A percentile compares a stretch with the other conserved stretches of the same genome.
Evolutionary conservation across 768 basidiomycete species (phyloP).

Genomic region (Russula abietina): DNA sequence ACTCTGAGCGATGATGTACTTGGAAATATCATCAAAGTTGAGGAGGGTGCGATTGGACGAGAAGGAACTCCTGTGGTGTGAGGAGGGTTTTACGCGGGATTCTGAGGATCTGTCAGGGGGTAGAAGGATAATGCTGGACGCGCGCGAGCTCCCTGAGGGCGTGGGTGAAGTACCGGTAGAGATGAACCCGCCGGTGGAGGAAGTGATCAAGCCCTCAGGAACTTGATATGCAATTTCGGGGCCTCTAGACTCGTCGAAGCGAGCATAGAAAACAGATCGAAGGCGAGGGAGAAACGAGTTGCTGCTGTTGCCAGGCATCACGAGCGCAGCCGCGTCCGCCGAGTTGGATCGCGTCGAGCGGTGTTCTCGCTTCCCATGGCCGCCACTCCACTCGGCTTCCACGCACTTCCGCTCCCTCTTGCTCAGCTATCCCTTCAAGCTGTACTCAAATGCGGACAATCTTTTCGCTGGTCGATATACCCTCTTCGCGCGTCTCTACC

Average conservation of each 20-base stretch:
- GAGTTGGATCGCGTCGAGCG: neutral
- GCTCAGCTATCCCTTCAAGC: slow-evolving; percentile 70
- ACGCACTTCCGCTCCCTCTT: slow-evolving; percentile 52
- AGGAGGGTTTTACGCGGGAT: slow-evolving; percentile 35
- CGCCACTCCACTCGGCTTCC: slow-evolving; percentile 40
- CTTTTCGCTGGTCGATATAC: slow-evolving; percentile 72
- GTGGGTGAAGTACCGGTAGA: slow-evolving; percentile 33
- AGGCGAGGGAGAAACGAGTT: slow-evolving; percentile 75
- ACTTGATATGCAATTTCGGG: slow-evolving; percentile 91
- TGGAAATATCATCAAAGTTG: slow-evolving; percentile 86
- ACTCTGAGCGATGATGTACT: slow-evolving; percentile 87
- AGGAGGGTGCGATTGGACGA: slow-evolving; percentile 58
- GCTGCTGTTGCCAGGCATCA: slow-evolving; percentile 43
- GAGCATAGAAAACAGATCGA: slow-evolving; percentile 88
- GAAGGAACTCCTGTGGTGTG: slow-evolving; percentile 33
- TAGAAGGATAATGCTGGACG: slow-evolving; percentile 44
- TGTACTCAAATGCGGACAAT: slow-evolving; percentile 78
- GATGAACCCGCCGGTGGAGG: slow-evolving; percentile 25
- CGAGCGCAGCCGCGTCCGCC: neutral
- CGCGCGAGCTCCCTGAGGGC: slow-evolving; percentile 39
- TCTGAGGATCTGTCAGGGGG: slow-evolving; percentile 41
- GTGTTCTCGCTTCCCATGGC: neutral
- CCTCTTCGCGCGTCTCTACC: slow-evolving; percentile 33
- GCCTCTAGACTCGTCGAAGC: slow-evolving; percentile 81
- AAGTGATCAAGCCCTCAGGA: slow-evolving; percentile 80